Evolutionary conservation across 1,284 basidiomycete species (phyloP), one percentile per base, ranked within the genome.

Genomic region (Moesziomyces sp.): DNA sequence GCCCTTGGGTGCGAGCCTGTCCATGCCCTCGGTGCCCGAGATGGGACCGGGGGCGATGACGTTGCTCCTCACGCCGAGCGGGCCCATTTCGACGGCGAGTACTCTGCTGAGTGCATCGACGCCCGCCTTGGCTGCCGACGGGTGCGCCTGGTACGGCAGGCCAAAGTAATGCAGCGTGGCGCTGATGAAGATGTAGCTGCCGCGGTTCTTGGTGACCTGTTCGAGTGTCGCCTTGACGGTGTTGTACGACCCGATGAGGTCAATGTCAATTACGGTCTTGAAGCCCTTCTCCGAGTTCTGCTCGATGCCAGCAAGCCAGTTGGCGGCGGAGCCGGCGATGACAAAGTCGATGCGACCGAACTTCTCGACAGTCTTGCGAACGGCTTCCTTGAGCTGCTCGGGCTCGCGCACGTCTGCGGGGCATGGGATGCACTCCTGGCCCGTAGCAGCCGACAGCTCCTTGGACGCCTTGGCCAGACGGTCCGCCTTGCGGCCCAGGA

Each of bases 281-380:
- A 98, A 98, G 0, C 78, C 81, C 44, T 82, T 82, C 16, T 80
- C 70, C 18, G 70, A 77, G 38, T 84, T 75, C 44, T 81, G 78
- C 45, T 83, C 77, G 46, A 83, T 72, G 3, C 78, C 79, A 6
- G 79, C 79, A 19, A 84, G 53, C 64, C 84, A 84, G 71, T 85
- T 85, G n/a, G 82, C 84, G 0, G 84, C 83, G 0, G 77, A 76
- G 90, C 94, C 94, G 80, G 93, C 94, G 59, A 97, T 93, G 58
- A 97, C 95, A 85, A 93, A 96, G 86, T 99, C 95, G 75, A 99
- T 94, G 68, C 88, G 87, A 1, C 95, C 95, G 83, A 92, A 96
- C 73, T 87, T 87, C 64, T 90, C 89, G 24, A 94, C 88, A 0
- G 92, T 89, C 83, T 89, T 55, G 14, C 89, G 86, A 19, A 93